Evolutionary conservation across 2,329 filamentous ascomycete genomes (phyloP), one percentile per base, ranked within the genome.

Genomic region (Exophiala oligosperma): DNA sequence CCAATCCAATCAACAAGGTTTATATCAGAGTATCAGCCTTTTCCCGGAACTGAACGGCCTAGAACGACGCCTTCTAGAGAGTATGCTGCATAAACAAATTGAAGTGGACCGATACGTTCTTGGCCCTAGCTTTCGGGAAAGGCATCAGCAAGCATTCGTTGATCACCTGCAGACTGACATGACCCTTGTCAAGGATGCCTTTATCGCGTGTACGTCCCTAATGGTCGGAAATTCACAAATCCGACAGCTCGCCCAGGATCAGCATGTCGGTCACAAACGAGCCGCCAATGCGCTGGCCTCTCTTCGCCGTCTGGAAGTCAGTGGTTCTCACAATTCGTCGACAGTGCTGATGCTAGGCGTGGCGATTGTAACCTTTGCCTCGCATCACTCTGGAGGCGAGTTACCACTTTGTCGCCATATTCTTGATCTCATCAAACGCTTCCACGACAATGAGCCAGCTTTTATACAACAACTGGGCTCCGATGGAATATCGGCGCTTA

Each of bases 291-390:
- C 52, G n/a, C 29, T 54, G 14, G 32, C 43, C 37, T 54, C 52
- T 3, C 52, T 54, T n/a, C 52, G 52, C 14, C 23, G 37, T n/a
- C 37, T 54, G 11, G 9, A 54, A 38, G 12, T 54, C 8, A 17
- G 47, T 29, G 21, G 47, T 7, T 21, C 26, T 35, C 41, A 47
- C 28, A 43, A 54, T 47, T 32, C 35, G n/a, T 48, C 41, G 24
- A 35, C 28, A 11, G 52, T 54, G 1, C 23, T 54, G n/a, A 54
- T 54, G 14, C 43, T 54, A 9, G 52, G 52, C 14, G 24, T 54
- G 41, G 43, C 43, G 8, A 47, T 54, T n/a, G 52, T 54, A 28
- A 54, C 52, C 2, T 54, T 54, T 37, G 52, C 52, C 40, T 35
- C 41, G 26, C 52, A 54, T 41, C 52, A 54, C 32, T 35, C 32